Percentiles rank a stretch among this genome's conserved stretches.
phyloP scores from a whole-genome alignment of 129 eudicot genomes.

The Escallonia herrerae region DNA sequence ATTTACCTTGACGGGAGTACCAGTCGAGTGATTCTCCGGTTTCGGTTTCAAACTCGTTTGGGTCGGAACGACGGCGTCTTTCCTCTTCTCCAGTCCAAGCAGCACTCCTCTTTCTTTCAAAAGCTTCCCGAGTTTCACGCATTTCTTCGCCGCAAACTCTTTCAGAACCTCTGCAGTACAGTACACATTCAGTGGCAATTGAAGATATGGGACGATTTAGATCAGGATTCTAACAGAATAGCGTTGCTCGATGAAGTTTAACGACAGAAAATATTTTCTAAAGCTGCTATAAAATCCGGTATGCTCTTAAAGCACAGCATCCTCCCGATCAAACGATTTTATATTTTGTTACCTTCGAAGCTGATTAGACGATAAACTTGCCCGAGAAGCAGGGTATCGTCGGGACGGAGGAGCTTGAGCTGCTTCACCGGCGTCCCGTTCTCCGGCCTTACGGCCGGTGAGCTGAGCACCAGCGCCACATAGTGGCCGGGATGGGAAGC shows the following conservation, averaged over 20 bases:
- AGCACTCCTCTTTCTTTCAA: constrained; percentile 46
- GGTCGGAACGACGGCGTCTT: constrained; percentile 7
- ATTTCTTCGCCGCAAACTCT: constrained; percentile 61
- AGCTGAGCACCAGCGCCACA: constrained; percentile 53
- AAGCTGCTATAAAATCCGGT: neutral
- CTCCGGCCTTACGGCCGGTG: constrained; percentile 18
- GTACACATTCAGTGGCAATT: no score
- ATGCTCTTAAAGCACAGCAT: no score
- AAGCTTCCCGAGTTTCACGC: constrained; percentile 51
- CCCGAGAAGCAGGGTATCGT: constrained; percentile 57
- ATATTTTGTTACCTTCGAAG: constrained; percentile 46
- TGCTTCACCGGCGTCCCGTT: constrained; percentile 42
- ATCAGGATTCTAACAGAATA: no score
- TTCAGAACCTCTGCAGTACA: constrained; percentile 38
- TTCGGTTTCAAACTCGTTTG: neutral
- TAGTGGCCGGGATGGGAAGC: constrained; percentile 61
- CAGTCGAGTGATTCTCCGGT: neutral
- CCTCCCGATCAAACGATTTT: no score
- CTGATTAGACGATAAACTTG: constrained; percentile 71
- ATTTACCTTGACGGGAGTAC: constrained; percentile 26
- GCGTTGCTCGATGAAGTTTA: no score
- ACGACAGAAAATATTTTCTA: neutral
- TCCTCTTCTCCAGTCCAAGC: constrained; percentile 18
- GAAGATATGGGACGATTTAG: no score
- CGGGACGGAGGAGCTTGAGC: constrained; percentile 63